These are phyloP conservation scores for Priceomyces carsonii DNA, from an alignment of 805 yeast genomes.

Conservation along the genomic window DNA sequence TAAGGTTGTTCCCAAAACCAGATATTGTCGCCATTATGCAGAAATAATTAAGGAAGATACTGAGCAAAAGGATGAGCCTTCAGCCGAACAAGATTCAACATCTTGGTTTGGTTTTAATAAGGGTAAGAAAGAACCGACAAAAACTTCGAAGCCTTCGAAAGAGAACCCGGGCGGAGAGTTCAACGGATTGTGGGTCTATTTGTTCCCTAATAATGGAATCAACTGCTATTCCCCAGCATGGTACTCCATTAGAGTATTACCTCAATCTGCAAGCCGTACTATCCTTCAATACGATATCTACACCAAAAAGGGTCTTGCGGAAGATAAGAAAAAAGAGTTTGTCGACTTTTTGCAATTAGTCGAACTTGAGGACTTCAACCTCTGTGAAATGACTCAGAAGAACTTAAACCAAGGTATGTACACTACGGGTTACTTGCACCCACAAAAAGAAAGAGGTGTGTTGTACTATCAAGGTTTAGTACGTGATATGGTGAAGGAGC, in stretches of 20 bases:
- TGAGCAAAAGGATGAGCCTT: slow-evolving; percentile 30
- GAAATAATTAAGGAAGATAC: slow-evolving; percentile 41
- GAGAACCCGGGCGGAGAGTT: slow-evolving; percentile 60
- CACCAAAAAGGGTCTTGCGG: slow-evolving; percentile 58
- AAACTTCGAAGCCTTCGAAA: slow-evolving; percentile 15
- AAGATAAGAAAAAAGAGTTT: slow-evolving; percentile 56
- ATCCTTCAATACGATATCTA: slow-evolving; percentile 61
- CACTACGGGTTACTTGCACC: slow-evolving; percentile 59
- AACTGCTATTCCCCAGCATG: slow-evolving; percentile 69
- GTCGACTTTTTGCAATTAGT: slow-evolving; percentile 64
- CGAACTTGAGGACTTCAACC: slow-evolving; percentile 61
- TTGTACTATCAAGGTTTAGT: slow-evolving; percentile 56
- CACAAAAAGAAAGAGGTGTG: slow-evolving; percentile 59
- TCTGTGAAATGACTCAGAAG: slow-evolving; percentile 60
- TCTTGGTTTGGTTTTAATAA: slow-evolving; percentile 58
- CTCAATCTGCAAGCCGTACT: slow-evolving; percentile 53
- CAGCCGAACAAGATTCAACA: slow-evolving; percentile 27
- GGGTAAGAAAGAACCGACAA: slow-evolving; percentile 14
- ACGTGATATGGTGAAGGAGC: slow-evolving; percentile 58
- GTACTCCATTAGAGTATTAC: slow-evolving; percentile 62
- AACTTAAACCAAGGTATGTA: slow-evolving; percentile 63
- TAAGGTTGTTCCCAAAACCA: slow-evolving; percentile 58
- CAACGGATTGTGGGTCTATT: slow-evolving; percentile 63
- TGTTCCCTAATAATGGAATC: slow-evolving; percentile 60
- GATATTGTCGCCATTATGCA: slow-evolving; percentile 64